Base-by-base conservation (phyloP, 306 rosid genomes). In the Cyclanthera cordifolia region DNA sequence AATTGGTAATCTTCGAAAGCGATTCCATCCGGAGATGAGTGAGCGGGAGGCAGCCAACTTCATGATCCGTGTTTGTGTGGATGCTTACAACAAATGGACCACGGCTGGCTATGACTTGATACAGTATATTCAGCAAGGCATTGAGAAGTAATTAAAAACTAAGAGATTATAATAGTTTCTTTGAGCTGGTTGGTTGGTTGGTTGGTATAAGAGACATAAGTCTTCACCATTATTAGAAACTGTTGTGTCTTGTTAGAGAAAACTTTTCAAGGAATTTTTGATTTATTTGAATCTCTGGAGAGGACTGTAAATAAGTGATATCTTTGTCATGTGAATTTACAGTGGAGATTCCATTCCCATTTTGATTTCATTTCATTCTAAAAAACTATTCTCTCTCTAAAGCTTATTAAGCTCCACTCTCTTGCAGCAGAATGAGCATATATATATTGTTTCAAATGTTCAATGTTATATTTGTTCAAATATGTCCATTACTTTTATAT, bases 71-170 rank as follows among this genome's bases (percentile, higher is more conserved):
- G 96, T 93, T 21, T 93, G 98, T 76, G 82, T 88, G 32, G 98
- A 93, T 82, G 98, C 98, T 50, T 93, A 93, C 74, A 93, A 89
- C 79, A 93, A 93, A 86, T 93, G 98, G 98, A 93, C 95, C 12
- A 93, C 98, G 17, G 98, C 98, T n/a, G 98, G 98, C 53, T 93
- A 93, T 71, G 98, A 93, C 78, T 83, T 93, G 81, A 93, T 93
- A 77, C 98, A 93, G 74, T 93, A 86, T 74, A 79, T 93, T 77
- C 98, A 93, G 82, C 98, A 93, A 81, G 98, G 98, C 73, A 93
- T 93, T 16, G 98, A 93, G 85, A 93, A 93, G 86, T 93, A 32
- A 7, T 32, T n/a, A n/a, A 76, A 61, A 59, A 59, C 5, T 3
- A n/a, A 30, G 14, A 58, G 43, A 4, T 57, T 57, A n/a, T n/a